phyloP scores from a whole-genome alignment of 768 basidiomycete genomes.

The Kwoniella europaea region DNA sequence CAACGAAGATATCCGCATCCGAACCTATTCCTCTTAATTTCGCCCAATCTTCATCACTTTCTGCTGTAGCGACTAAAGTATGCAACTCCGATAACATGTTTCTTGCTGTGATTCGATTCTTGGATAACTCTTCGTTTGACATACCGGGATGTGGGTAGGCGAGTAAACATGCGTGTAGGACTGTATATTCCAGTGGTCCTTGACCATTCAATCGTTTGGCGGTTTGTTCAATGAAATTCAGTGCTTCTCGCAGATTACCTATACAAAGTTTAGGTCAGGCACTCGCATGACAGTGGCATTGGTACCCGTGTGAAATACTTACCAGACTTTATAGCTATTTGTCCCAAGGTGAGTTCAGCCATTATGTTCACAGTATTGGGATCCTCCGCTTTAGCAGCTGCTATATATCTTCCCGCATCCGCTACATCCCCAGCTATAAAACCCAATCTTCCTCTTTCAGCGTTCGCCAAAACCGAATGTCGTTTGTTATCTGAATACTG shows the following conservation, averaged over 20 bases:
- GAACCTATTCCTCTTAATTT: constrained; percentile 66
- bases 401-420: constrained; percentile 75
- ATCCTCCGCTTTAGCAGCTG: constrained; percentile 65
- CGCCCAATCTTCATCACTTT: constrained; percentile 59
- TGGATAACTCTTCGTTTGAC: constrained; percentile 71
- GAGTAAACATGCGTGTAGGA: constrained; percentile 87
- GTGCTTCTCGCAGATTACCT: constrained; percentile 57
- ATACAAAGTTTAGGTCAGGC: background rate
- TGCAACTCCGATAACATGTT: constrained; percentile 72
- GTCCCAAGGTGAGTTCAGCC: constrained; percentile 82
- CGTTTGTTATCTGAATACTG: constrained; percentile 80
- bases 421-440: constrained; percentile 69
- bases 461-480: constrained; percentile 70
- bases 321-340: constrained; percentile 85
- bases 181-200: constrained; percentile 73
- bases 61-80: constrained; percentile 61
- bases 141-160: constrained; percentile 79
- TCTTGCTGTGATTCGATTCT: constrained; percentile 75
- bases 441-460: constrained; percentile 85
- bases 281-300: background rate
- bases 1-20: constrained; percentile 87
- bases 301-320: constrained; percentile 14
- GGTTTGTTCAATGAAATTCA: constrained; percentile 57
- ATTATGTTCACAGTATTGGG: constrained; percentile 70
- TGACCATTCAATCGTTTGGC: constrained; percentile 60